These are phyloP conservation scores for Carex arenaria DNA, from an alignment of 202 grass and related monocot species.

Conservation along the genomic window DNA sequence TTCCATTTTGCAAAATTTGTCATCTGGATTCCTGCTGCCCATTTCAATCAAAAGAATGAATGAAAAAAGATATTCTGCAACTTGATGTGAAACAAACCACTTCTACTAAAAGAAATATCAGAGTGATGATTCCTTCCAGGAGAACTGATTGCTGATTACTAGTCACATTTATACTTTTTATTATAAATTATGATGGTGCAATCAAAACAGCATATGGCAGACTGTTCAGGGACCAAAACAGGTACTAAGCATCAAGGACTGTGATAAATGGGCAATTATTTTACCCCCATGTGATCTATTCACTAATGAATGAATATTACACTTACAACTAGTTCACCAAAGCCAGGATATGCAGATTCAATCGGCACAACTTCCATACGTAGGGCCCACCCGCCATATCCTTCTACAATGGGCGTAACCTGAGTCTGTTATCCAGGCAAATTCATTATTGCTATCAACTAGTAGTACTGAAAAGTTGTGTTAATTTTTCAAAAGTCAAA, in stretches of 20 bases:
- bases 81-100: neutral
- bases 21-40: neutral
- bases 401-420: constrained; percentile 97
- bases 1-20: neutral
- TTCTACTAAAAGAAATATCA: neutral
- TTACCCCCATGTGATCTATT: neutral
- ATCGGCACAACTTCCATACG: constrained; percentile 92
- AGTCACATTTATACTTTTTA: neutral
- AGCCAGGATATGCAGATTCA: constrained; percentile 97
- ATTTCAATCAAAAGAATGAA: neutral
- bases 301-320: neutral
- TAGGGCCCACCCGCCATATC: constrained; percentile 95
- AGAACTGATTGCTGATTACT: neutral
- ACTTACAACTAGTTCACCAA: constrained; percentile 88
- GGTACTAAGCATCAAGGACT: neutral
- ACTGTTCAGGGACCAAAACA: neutral
- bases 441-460: constrained; percentile 13
- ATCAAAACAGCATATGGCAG: neutral
- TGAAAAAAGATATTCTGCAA: neutral
- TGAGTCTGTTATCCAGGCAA: constrained; percentile 51
- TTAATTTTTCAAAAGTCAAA: constrained; percentile 8
- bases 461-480: neutral
- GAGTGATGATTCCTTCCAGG: neutral
- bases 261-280: neutral
- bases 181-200: neutral